Evolutionary conservation across 345 rosid genomes (phyloP).

Genomic region (Camelina neglecta): DNA sequence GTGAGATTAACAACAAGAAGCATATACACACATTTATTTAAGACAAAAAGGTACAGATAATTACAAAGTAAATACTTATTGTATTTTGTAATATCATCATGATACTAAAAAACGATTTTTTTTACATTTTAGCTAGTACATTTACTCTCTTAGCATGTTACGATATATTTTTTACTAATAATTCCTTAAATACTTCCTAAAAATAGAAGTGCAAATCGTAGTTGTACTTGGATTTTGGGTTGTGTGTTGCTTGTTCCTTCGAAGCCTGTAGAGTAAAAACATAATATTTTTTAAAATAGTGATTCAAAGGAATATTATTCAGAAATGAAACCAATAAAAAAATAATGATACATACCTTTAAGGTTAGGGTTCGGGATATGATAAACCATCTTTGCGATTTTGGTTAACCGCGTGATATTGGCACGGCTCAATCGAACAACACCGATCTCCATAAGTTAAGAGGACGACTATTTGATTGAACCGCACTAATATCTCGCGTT

Average conservation of each 20-base stretch:
- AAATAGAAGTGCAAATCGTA: slow-evolving; percentile 22
- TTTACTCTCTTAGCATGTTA: neutral
- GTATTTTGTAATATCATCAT: neutral
- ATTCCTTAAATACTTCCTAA: slow-evolving; percentile 24
- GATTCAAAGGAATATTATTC: neutral
- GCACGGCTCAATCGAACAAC: slow-evolving; percentile 97
- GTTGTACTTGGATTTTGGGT: slow-evolving; percentile 34
- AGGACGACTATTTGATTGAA: slow-evolving; percentile 69
- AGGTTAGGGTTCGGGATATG: neutral
- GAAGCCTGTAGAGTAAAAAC: slow-evolving; percentile 1
- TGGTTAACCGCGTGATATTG: slow-evolving; percentile 71
- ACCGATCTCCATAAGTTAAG: slow-evolving; percentile 44
- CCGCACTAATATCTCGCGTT: slow-evolving; percentile 86
- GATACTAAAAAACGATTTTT: neutral
- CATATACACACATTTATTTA: neutral
- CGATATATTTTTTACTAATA: neutral
- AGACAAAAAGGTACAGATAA: neutral
- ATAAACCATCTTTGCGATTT: neutral
- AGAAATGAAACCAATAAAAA: neutral
- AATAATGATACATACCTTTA: neutral
- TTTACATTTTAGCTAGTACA: slow-evolving; percentile 9
- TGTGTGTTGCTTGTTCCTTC: slow-evolving; percentile 15
- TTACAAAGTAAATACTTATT: slow-evolving; percentile 4
- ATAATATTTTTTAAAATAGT: neutral
- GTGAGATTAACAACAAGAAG: neutral